Percentiles rank a stretch among this genome's conserved stretches.
Conservation (phyloP, 2,329 filamentous ascomycete species). For the Aspergillus fumigatus region DNA sequence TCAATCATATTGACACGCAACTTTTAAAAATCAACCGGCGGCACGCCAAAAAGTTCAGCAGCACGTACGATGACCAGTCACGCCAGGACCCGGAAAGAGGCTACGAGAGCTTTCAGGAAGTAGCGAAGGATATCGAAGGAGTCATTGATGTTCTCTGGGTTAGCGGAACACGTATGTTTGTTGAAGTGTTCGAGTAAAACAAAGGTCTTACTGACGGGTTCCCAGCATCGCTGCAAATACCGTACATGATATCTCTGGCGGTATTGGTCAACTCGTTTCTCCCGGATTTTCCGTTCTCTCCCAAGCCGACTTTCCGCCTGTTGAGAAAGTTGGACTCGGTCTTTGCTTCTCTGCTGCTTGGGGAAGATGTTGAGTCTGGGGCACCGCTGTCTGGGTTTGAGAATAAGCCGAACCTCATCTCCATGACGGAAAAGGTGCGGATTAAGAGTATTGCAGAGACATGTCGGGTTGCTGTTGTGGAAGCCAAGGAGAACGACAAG, state of each 20-base stretch:
- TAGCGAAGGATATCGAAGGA: constrained; percentile 68
- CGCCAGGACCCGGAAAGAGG: constrained; percentile 39
- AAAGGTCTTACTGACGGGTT: background rate
- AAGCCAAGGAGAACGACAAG: constrained; percentile 51
- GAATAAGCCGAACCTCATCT: constrained; percentile 48
- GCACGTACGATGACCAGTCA: constrained; percentile 23
- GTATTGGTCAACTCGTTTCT: constrained; percentile 69
- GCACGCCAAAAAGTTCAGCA: constrained; percentile 49
- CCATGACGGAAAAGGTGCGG: constrained; percentile 83
- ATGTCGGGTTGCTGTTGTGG: constrained; percentile 65
- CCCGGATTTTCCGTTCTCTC: constrained; percentile 64
- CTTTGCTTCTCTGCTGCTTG: constrained; percentile 70
- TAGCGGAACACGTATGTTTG: constrained; percentile 71
- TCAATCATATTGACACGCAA: constrained; percentile 52
- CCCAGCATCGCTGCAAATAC: constrained; percentile 71
- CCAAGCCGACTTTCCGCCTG: constrained; percentile 64
- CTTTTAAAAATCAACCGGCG: constrained; percentile 49
- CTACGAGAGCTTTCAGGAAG: constrained; percentile 62
- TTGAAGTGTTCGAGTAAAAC: too few species aligned
- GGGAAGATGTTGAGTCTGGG: constrained; percentile 61
- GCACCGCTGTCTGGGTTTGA: constrained; percentile 68
- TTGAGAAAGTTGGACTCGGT: constrained; percentile 77
- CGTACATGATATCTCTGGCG: constrained; percentile 75
- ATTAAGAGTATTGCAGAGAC: constrained; percentile 76
- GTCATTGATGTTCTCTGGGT: constrained; percentile 81